Conservation (phyloP, 768 basidiomycete genomes). For the Trametes cingulata region DNA sequence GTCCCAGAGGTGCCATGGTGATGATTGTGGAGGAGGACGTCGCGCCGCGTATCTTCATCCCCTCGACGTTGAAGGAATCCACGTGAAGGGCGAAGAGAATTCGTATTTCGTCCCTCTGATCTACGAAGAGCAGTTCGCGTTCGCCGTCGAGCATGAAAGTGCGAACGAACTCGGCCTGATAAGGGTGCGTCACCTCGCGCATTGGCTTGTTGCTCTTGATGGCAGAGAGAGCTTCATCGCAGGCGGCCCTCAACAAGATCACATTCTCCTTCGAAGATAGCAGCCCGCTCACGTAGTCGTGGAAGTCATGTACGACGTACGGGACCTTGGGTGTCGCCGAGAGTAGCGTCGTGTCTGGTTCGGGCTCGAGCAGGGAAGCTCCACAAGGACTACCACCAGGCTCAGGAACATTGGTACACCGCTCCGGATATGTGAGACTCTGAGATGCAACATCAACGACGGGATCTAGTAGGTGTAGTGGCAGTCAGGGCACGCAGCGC, state of each 20-base stretch:
- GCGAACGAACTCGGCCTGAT: background rate
- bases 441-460: background rate
- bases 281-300: background rate
- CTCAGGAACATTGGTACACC: background rate
- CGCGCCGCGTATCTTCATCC: background rate
- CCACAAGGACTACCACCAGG: background rate
- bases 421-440: background rate
- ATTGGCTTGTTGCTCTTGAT: background rate
- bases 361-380: background rate
- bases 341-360: background rate
- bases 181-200: background rate
- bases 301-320: background rate
- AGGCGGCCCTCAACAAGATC: background rate
- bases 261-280: background rate
- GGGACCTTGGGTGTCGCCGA: background rate
- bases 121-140: background rate
- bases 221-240: background rate
- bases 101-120: background rate
- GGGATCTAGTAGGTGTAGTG: background rate
- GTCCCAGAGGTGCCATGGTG: constrained; percentile 35
- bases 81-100: constrained; percentile 5
- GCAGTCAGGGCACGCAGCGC: background rate
- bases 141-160: background rate
- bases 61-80: constrained; percentile 11
- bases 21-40: constrained; percentile 29